A percentile compares a stretch with the other conserved stretches of the same genome.
Evolutionary conservation across 2,329 filamentous ascomycete species (phyloP).

Genomic region (Aspergillus fructus): DNA sequence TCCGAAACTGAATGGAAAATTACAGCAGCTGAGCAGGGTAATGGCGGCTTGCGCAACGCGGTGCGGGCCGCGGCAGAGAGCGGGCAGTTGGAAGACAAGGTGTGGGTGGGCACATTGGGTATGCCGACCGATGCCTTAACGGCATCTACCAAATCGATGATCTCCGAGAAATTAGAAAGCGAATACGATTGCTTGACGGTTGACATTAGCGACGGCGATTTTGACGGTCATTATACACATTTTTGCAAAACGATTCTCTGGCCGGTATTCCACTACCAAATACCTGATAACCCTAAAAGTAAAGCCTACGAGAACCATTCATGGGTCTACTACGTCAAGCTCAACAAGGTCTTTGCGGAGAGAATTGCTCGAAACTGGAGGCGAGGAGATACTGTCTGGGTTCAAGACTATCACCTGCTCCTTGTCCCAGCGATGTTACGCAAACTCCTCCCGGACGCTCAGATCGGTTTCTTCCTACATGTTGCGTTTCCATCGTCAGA

Average conservation of each 20-base stretch:
- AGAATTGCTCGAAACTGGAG: conserved; percentile 91
- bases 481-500: conserved; percentile 95
- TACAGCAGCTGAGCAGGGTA: conserved; percentile 83
- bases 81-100: conserved; percentile 69
- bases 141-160: conserved; percentile 74
- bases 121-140: conserved; percentile 89
- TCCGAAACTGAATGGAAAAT: conserved; percentile 80
- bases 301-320: conserved; percentile 98
- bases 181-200: conserved; percentile 82
- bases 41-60: conserved; percentile 87
- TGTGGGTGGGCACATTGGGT: conserved; percentile 89
- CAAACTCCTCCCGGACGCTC: conserved; percentile 79
- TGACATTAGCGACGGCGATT: conserved; percentile 85
- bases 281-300: conserved; percentile 96
- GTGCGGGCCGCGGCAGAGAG: conserved; percentile 73
- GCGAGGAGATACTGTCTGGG: conserved; percentile 86
- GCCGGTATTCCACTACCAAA: conserved; percentile 98
- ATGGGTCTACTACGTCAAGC: conserved; percentile 88
- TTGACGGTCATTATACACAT: conserved; percentile 90
- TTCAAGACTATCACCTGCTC: conserved; percentile 92
- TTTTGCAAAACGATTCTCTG: conserved; percentile 98
- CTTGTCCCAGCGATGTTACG: conserved; percentile 87
- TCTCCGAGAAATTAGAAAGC: conserved; percentile 75
- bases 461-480: conserved; percentile 95
- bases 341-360: conserved; percentile 92